Base-by-base conservation (phyloP, 768 basidiomycete species). In the Dentipellis sp. region DNA sequence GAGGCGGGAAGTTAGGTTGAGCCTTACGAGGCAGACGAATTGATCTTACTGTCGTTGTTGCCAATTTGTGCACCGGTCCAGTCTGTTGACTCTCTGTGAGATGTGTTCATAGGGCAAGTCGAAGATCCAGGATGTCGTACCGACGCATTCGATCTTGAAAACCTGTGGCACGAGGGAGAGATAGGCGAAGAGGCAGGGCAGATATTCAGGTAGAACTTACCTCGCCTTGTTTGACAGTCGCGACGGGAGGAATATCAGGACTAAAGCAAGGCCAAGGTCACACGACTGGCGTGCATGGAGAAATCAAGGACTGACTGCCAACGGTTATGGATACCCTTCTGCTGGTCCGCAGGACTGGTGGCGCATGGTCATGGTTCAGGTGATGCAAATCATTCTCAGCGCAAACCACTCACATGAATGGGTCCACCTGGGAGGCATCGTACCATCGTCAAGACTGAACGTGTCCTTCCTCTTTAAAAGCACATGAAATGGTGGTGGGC, bases 11-110 rank as follows among this genome's bases (percentile, higher is more conserved):
- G 22, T 11, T 36, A 42, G 5, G 10, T 11, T 9, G 35, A 10
- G 11, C 16, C 7, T 54, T 38, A 22, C 37, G 35, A 19, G 14
- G 45, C 29, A 35, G 5, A 47, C 21, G 45, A n/a, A 17, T 3
- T 34, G 2, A 1, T 70, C 78, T 29, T 56, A 84, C 84, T 75
- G 59, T 88, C 83, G 58, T 86, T 88, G 65, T 86, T 88, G 46
- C 84, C 83, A 50, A 88, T 86, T 63, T 88, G 85, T 0, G 84
- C 86, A 16, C 86, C 86, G 14, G 86, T 89, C 86, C 86, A 89
- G 62, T 87, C 85, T 85, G 45, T 11, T 29, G 3, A 29, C 6
- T 6, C 3, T 29, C 3, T 29, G 29, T 29, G 29, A 29, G 29
- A 6, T 3, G 29, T 29, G 29, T 6, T 6, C 29, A 29, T 17